Conservation (phyloP, 768 basidiomycete genomes). For the Daedalea quercina region DNA sequence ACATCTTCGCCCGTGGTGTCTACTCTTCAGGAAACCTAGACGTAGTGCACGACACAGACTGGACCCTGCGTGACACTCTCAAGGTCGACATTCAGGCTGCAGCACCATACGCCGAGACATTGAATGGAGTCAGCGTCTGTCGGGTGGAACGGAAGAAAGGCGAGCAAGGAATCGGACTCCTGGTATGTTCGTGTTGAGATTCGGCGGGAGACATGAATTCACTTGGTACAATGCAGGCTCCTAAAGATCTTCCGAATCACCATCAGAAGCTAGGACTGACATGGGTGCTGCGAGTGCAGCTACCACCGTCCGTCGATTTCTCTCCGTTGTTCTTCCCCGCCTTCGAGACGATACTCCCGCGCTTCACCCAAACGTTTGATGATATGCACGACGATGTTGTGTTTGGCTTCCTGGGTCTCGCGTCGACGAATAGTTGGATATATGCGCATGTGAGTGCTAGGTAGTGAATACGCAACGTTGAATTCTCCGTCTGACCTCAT, state of each 20-base stretch:
- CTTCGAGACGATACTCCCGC: slow-evolving; percentile 11
- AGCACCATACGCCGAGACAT: not conserved
- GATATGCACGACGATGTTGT: slow-evolving; percentile 6
- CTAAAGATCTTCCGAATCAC: not conserved
- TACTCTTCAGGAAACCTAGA: slow-evolving; percentile 9
- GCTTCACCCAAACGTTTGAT: slow-evolving; percentile 10
- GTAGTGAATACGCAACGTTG: too few species aligned
- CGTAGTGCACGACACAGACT: slow-evolving; percentile 5
- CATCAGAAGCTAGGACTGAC: not conserved
- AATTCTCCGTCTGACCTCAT: not conserved
- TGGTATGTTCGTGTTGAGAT: slow-evolving; percentile 4
- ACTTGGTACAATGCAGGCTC: not conserved
- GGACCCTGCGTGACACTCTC: slow-evolving; percentile 1
- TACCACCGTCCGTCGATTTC: not conserved
- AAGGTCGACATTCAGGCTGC: slow-evolving; percentile 11
- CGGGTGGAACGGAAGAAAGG: slow-evolving; percentile 9
- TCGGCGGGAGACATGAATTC: not conserved
- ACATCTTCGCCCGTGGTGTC: slow-evolving; percentile 11
- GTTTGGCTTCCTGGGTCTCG: slow-evolving; percentile 7
- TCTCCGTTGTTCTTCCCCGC: not conserved
- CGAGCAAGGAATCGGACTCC: slow-evolving; percentile 8
- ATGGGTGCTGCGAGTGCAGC: not conserved
- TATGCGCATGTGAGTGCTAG: slow-evolving; percentile 6
- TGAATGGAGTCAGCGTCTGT: slow-evolving; percentile 12
- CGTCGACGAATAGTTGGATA: slow-evolving; percentile 1